Evolutionary conservation across 1,139 yeast genomes (phyloP).

Genomic region (Candida sp.): DNA sequence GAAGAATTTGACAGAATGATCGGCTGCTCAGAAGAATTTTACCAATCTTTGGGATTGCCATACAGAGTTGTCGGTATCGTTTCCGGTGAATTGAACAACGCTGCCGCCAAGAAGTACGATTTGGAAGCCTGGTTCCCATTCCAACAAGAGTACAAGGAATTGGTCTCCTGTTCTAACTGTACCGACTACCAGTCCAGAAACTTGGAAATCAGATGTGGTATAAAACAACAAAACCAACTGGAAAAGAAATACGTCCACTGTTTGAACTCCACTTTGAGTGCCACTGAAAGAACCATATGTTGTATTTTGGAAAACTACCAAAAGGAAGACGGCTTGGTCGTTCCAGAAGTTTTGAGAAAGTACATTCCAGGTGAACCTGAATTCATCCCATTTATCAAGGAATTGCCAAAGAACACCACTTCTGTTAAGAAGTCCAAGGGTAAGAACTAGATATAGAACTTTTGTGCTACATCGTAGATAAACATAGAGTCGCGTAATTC

Average conservation of each 20-base stretch:
- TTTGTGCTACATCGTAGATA: neutral
- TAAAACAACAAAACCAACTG: conserved; percentile 92
- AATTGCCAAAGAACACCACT: conserved; percentile 93
- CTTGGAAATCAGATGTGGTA: conserved; percentile 98
- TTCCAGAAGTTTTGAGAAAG: conserved; percentile 95
- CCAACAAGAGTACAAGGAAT: conserved; percentile 98
- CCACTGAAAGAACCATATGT: conserved; percentile 98
- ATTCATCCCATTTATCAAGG: conserved; percentile 88
- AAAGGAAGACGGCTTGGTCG: conserved; percentile 90
- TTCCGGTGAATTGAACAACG: conserved; percentile 98
- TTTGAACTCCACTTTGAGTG: conserved; percentile 95
- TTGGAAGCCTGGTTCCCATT: conserved; percentile 99
- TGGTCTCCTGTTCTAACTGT: conserved; percentile 98
- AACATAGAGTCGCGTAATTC: neutral
- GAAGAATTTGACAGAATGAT: conserved; percentile 97
- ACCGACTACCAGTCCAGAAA: conserved; percentile 99
- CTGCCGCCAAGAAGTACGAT: conserved; percentile 99
- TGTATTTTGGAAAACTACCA: conserved; percentile 98
- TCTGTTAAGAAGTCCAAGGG: conserved; percentile 63
- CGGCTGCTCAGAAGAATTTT: conserved; percentile 87
- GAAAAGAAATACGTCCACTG: conserved; percentile 99
- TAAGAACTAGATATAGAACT: conserved; percentile 3
- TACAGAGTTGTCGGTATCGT: conserved; percentile 98
- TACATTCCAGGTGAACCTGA: conserved; percentile 99
- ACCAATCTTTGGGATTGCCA: conserved; percentile 90